phyloP scores from a whole-genome alignment of 78 protist genomes.

The Pigoraptor vietnamica region DNA sequence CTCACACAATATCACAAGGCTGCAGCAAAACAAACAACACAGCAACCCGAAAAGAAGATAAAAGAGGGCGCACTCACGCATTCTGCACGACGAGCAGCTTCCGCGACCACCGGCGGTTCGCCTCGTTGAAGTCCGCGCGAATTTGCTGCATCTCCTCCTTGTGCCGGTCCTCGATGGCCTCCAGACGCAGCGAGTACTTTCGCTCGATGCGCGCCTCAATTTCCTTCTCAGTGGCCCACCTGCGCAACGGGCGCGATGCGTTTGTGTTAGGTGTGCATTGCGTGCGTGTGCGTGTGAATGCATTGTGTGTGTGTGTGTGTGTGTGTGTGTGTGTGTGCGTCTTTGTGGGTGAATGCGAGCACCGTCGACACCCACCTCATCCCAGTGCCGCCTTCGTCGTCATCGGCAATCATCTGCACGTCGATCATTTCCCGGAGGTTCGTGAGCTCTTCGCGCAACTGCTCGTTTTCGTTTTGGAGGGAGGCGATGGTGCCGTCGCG shows the following conservation, averaged over 20 bases:
- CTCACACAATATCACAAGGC: not conserved
- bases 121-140: not conserved
- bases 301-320: too few relatives aligned
- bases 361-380: not conserved
- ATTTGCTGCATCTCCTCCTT: not conserved
- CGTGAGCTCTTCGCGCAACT: not conserved
- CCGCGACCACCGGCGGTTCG: not conserved
- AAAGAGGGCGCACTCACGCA: not conserved
- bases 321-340: too few relatives aligned
- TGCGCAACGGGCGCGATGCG: not conserved
- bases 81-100: not conserved
- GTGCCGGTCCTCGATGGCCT: not conserved
- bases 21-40: not conserved
- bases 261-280: not conserved
- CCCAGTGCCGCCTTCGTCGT: not conserved
- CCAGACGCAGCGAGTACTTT: not conserved
- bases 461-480: not conserved
- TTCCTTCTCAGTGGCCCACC: not conserved
- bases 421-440: not conserved
- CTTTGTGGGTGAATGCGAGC: not conserved
- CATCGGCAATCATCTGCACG: not conserved
- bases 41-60: not conserved
- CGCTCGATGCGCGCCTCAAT: not conserved
- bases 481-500: not conserved
- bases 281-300: too few relatives aligned